Base-by-base conservation (phyloP, 2,329 filamentous ascomycete genomes). In the Monilinia aucupariae region DNA sequence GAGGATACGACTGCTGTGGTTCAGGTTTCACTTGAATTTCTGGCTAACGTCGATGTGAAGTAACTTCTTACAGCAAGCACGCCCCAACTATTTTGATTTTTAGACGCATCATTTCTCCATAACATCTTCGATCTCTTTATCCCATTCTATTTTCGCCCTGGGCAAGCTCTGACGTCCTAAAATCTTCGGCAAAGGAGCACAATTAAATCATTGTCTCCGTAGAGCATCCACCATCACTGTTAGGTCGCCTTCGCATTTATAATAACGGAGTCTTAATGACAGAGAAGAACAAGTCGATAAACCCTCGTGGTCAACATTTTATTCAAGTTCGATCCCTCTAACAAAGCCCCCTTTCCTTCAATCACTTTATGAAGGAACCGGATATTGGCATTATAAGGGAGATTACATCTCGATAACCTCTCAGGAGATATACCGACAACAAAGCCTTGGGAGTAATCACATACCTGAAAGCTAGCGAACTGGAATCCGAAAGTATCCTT, bases 21-120 rank as follows among this genome's bases (percentile, higher is more conserved):
- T 13, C 39, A 56, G 41, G n/a, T 30, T 27, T 25, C 45, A 41
- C 51, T 12, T 55, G 41, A 56, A 48, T 56, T 34, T 61, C 20
- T 61, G 32, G 59, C 59, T 61, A 56, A 56, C 41, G 15, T 39
- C 22, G 30, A 61, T 55, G 50, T 48, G 30, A 61, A 61, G 59
- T 55, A 56, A 54, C 50, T 30, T 53, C 32, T 55, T 60, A 30
- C 34, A 60, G 48, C 20, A 60, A 51, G 47, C 30, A 25, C 32
- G n/a, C 47, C 17, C 47, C 22, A 59, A 43, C 37, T 45, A 32
- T 55, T 30, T 55, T 43, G 15, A 51, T 39, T 50, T 39, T 13
- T 32, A 52, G 22, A 54, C 20, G 20, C 30, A 41, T 22, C 34
- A n/a, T 22, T 39, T 15, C 32, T 41, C 17, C 12, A 13, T 25